phyloP scores from a whole-genome alignment of 2,329 filamentous ascomycete species.

The Huntiella omanensis region DNA sequence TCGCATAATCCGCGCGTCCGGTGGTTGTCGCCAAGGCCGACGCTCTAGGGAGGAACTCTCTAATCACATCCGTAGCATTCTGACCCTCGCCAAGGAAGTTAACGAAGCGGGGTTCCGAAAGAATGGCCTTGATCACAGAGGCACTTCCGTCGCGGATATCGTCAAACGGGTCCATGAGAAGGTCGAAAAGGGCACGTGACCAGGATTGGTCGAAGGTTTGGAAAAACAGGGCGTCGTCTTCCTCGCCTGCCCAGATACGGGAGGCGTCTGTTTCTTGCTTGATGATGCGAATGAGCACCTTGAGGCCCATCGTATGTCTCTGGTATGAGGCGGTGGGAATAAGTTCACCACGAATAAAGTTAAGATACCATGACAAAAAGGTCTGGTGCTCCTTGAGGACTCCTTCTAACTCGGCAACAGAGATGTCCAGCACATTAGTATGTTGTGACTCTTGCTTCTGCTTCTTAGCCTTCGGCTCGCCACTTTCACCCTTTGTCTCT shows the following conservation, averaged over 20 bases:
- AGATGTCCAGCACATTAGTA: constrained; percentile 22
- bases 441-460: constrained; percentile 20
- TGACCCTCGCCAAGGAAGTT: constrained; percentile 7
- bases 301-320: constrained; percentile 65
- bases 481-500: constrained; percentile 18
- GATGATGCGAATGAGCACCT: constrained; percentile 47
- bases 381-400: constrained; percentile 32
- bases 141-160: constrained; percentile 54
- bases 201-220: constrained; percentile 29
- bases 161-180: constrained; percentile 79
- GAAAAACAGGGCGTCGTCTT: constrained; percentile 23
- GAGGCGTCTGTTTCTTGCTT: constrained; percentile 44
- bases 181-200: constrained; percentile 50
- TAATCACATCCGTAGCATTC: constrained; percentile 19
- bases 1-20: constrained; percentile 76
- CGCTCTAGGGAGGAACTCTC: constrained; percentile 30
- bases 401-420: constrained; percentile 20
- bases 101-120: constrained; percentile 21
- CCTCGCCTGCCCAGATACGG: constrained; percentile 21
- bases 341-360: constrained; percentile 56
- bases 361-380: constrained; percentile 59
- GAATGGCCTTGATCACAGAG: constrained; percentile 29
- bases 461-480: constrained; percentile 10
- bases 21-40: constrained; percentile 45
- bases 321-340: constrained; percentile 75